Evolutionary conservation across 768 basidiomycete species (phyloP).

Genomic region (Leucosporidium scottii): DNA sequence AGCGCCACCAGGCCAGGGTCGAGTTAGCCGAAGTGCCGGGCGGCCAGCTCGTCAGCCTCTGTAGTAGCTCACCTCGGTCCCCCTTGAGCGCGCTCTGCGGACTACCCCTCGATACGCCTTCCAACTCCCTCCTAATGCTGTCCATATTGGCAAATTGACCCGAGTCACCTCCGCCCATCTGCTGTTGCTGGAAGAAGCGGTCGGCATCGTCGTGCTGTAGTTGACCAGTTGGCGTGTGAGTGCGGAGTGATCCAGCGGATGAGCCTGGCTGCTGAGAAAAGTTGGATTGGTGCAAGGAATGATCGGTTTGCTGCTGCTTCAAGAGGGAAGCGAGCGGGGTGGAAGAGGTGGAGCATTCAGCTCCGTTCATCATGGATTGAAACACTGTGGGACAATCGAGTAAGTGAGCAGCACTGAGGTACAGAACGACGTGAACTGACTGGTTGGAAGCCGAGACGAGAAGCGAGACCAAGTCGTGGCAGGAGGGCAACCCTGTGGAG

Average conservation of each 20-base stretch:
- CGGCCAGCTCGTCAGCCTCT: too few species aligned
- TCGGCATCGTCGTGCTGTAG: conserved; percentile 16
- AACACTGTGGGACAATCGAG: conserved; percentile 26
- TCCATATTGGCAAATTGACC: conserved; percentile 10
- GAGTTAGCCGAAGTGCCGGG: too few species aligned
- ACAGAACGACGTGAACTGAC: neutral
- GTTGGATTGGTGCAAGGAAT: conserved; percentile 74
- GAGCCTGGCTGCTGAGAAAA: neutral
- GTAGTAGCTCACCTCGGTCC: conserved; percentile 17
- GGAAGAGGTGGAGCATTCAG: conserved; percentile 74
- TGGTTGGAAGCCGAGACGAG: neutral
- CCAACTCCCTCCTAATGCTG: conserved; percentile 19
- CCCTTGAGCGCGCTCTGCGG: conserved; percentile 4
- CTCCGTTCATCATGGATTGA: conserved; percentile 49
- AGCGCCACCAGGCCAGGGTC: neutral
- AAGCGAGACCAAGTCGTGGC: neutral
- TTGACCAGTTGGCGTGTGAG: neutral
- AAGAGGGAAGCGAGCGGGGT: conserved; percentile 85
- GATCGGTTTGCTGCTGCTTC: conserved; percentile 82
- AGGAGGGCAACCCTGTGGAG: neutral
- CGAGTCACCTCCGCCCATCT: neutral
- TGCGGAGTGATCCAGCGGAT: conserved; percentile 1
- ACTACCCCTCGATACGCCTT: conserved; percentile 4
- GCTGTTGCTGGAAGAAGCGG: conserved; percentile 24
- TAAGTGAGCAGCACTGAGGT: too few species aligned